A percentile compares a stretch with the other conserved stretches of the same genome.
Conservation (phyloP, 2,329 filamentous ascomycete genomes). For the Emergomyces pasteurianus region DNA sequence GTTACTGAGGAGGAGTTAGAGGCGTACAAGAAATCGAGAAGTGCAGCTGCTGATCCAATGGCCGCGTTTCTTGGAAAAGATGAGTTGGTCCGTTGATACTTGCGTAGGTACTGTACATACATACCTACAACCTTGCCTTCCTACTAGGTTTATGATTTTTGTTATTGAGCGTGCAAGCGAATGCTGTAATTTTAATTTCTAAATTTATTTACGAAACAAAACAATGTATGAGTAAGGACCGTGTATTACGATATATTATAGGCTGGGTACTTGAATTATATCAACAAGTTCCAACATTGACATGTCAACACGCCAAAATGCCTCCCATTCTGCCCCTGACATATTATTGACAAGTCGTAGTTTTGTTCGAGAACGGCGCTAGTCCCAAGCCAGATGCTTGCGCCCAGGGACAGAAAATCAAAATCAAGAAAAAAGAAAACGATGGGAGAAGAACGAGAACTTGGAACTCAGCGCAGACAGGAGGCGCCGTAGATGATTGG, state of each 20-base stretch:
- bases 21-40: conserved; percentile 64
- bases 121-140: too few relatives aligned
- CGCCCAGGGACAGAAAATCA: neutral
- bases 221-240: neutral
- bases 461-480: neutral
- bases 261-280: neutral
- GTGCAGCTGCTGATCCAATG: conserved; percentile 74
- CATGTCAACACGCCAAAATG: neutral
- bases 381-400: neutral
- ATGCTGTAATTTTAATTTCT: neutral
- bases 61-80: conserved; percentile 65
- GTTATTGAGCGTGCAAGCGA: conserved; percentile 7
- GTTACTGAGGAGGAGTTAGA: conserved; percentile 78
- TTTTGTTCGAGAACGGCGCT: neutral
- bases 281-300: neutral
- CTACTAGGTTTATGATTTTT: neutral
- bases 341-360: neutral
- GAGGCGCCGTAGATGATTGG: neutral
- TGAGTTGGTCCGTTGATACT: conserved; percentile 34
- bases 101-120: too few relatives aligned
- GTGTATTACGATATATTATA: neutral
- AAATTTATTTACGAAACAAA: neutral
- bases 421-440: neutral
- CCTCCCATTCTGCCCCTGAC: neutral
- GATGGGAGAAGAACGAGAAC: neutral